Conservation (phyloP, 495 filamentous ascomycete species). For the Zalerion maritima region DNA sequence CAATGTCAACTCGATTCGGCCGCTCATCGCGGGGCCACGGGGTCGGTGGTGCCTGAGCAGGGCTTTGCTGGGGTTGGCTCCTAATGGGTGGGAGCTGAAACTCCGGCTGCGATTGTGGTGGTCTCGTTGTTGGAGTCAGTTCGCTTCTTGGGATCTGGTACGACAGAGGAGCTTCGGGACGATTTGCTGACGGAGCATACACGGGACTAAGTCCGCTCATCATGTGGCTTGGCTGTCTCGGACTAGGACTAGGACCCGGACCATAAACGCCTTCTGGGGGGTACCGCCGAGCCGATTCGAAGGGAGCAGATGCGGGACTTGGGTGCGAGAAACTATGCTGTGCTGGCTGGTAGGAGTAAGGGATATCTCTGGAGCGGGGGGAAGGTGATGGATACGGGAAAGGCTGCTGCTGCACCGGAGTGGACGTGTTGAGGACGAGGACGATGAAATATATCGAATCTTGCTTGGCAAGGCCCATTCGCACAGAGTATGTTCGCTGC, state of each 20-base stretch:
- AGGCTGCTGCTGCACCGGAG: too few species aligned
- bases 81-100: conserved; percentile 39
- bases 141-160: conserved; percentile 35
- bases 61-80: conserved; percentile 20
- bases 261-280: conserved; percentile 22
- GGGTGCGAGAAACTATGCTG: conserved; percentile 23
- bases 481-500: conserved; percentile 23
- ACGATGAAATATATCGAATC: conserved; percentile 41
- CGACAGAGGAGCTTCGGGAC: conserved; percentile 22
- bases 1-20: conserved; percentile 35
- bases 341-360: conserved; percentile 28
- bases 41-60: conserved; percentile 10
- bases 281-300: conserved; percentile 24
- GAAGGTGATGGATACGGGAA: conserved; percentile 30
- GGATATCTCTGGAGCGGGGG: conserved; percentile 29
- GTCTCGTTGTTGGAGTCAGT: conserved; percentile 15
- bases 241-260: conserved; percentile 21
- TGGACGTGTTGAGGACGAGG: conserved; percentile 20
- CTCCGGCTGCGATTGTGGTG: conserved; percentile 22
- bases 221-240: conserved; percentile 17
- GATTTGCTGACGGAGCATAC: conserved; percentile 21
- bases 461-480: conserved; percentile 34
- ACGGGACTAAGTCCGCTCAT: conserved; percentile 16
- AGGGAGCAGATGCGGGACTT: conserved; percentile 27
- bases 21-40: conserved; percentile 29